Conservation (phyloP, 129 eudicot species). For the Centaurea solstitialis region DNA sequence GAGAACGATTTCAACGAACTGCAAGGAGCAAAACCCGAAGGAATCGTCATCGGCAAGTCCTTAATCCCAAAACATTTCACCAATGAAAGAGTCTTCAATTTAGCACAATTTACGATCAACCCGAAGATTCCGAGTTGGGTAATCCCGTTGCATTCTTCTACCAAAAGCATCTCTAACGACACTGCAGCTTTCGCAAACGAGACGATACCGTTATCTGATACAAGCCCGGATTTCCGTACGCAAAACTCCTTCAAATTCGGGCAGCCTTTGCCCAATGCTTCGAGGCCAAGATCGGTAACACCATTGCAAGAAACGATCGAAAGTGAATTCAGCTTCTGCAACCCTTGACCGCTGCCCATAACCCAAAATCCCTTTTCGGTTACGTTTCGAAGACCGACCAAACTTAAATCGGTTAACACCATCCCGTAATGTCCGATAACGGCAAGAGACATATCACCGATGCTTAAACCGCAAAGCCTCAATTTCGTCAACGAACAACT, state of each 20-base stretch:
- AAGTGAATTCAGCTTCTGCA: constrained; percentile 59
- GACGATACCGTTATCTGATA: constrained; percentile 76
- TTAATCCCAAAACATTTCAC: constrained; percentile 59
- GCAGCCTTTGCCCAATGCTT: constrained; percentile 69
- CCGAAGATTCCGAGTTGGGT: constrained; percentile 76
- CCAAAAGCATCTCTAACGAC: constrained; percentile 54
- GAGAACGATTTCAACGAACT: constrained; percentile 51
- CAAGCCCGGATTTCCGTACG: constrained; percentile 39
- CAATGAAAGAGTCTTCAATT: constrained; percentile 62
- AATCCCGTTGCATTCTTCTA: constrained; percentile 85
- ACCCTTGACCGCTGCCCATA: constrained; percentile 81
- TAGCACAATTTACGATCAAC: constrained; percentile 46
- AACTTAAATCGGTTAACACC: constrained; percentile 53
- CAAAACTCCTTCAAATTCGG: constrained; percentile 60
- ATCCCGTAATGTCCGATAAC: constrained; percentile 78
- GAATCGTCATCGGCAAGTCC: constrained; percentile 41
- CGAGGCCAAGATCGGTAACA: constrained; percentile 72
- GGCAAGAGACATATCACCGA: constrained; percentile 74
- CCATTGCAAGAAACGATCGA: constrained; percentile 54
- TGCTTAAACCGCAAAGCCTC: constrained; percentile 51
- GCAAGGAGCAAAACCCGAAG: constrained; percentile 36
- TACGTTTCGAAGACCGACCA: constrained; percentile 53
- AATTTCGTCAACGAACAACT: constrained; percentile 42
- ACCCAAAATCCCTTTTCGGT: constrained; percentile 92
- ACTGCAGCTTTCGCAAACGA: constrained; percentile 50